Percentiles rank a stretch among this genome's conserved stretches.
Conservation (phyloP, 106 monocot genomes). For the Alisma plantagoaquatica region DNA sequence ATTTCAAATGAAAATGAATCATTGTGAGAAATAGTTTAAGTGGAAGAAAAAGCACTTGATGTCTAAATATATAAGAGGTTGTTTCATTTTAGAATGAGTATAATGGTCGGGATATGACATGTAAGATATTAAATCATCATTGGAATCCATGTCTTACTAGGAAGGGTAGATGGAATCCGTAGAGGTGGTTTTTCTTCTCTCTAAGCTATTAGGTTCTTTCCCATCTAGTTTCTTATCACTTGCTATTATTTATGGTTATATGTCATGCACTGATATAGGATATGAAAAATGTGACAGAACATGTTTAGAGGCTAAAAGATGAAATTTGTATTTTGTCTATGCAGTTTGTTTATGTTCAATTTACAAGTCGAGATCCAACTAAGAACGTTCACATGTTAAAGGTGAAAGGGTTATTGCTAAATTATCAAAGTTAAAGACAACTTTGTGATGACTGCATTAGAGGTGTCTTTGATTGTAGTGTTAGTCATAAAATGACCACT, state of each 20-base stretch:
- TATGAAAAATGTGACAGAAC: slow-evolving; percentile 31
- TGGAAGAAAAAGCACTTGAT: slow-evolving; percentile 54
- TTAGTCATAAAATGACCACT: no score
- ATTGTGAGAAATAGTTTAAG: slow-evolving; percentile 83
- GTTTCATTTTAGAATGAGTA: slow-evolving; percentile 72
- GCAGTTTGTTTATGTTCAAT: slow-evolving; percentile 66
- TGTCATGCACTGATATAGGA: no score
- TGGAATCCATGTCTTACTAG: slow-evolving; percentile 53
- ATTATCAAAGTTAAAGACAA: slow-evolving; percentile 76
- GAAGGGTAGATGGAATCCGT: slow-evolving; percentile 87
- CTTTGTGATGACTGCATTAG: slow-evolving; percentile 72
- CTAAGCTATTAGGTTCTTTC: no score
- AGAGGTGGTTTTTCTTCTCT: slow-evolving; percentile 80
- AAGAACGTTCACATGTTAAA: slow-evolving; percentile 73
- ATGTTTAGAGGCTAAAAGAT: slow-evolving; percentile 67
- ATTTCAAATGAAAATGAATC: slow-evolving; percentile 58
- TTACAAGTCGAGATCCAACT: slow-evolving; percentile 69
- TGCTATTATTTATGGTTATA: no score
- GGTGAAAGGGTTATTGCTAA: slow-evolving; percentile 93
- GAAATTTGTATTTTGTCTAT: slow-evolving; percentile 66
- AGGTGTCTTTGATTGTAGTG: slow-evolving; percentile 70
- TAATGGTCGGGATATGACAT: slow-evolving; percentile 53
- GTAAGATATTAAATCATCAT: slow-evolving; percentile 39
- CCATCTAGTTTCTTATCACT: no score
- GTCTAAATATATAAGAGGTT: slow-evolving; percentile 74